phyloP scores from a whole-genome alignment of 1,284 basidiomycete species.

The Ustilago bromivora region DNA sequence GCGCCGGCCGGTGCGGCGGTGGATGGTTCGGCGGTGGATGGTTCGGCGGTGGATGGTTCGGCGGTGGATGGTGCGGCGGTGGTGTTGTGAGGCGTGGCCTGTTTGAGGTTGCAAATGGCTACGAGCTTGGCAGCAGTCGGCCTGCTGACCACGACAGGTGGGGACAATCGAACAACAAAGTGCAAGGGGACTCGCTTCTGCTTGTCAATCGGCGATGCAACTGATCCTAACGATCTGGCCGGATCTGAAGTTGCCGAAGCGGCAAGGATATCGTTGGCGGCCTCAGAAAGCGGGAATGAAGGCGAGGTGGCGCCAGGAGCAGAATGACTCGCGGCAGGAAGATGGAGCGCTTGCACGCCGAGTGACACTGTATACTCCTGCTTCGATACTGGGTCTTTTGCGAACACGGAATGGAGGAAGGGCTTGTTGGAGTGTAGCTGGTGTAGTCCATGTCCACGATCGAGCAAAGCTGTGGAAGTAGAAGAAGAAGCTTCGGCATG shows the following conservation, averaged over 20 bases:
- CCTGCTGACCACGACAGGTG: constrained; percentile 45
- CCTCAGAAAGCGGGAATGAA: constrained; percentile 27
- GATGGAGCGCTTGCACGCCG: constrained; percentile 31
- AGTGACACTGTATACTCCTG: constrained; percentile 37
- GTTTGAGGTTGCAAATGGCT: constrained; percentile 40
- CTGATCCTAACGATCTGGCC: constrained; percentile 15
- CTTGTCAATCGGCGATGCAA: constrained; percentile 13
- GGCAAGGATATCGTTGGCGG: constrained; percentile 20
- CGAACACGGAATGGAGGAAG: constrained; percentile 37
- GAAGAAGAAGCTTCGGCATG: constrained; percentile 30
- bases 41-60: too few relatives aligned
- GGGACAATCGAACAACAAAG: constrained; percentile 34
- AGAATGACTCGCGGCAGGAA: constrained; percentile 21
- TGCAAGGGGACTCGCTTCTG: constrained; percentile 29
- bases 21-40: neutral
- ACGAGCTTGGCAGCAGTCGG: constrained; percentile 49
- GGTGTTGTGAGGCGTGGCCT: constrained; percentile 12
- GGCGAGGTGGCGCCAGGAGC: constrained; percentile 1
- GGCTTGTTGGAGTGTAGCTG: constrained; percentile 25
- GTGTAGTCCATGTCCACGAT: constrained; percentile 41
- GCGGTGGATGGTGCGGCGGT: neutral
- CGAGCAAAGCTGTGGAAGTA: constrained; percentile 13
- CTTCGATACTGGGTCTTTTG: constrained; percentile 22
- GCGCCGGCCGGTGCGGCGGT: constrained; percentile 6
- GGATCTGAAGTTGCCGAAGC: constrained; percentile 7